A percentile compares a stretch with the other conserved stretches of the same genome.
Conservation (phyloP, 257 asterid genomes). For the Penstemon barbatus region DNA sequence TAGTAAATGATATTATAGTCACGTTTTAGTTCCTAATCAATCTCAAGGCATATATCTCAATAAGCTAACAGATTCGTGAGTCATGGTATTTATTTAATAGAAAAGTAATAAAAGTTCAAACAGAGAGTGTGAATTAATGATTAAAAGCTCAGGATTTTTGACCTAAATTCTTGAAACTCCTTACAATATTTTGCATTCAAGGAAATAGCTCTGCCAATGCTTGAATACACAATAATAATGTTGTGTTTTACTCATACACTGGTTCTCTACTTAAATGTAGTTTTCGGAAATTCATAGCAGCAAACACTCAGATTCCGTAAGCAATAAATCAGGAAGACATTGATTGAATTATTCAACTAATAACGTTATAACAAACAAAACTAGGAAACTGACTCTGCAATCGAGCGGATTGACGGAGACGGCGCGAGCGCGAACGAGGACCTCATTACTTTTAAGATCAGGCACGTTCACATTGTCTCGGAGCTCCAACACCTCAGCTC, state of each 20-base stretch:
- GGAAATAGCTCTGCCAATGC: constrained; percentile 1
- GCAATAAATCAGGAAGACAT: neutral
- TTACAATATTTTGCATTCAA: neutral
- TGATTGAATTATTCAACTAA: too few species aligned
- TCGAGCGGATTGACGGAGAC: constrained; percentile 97
- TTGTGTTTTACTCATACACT: constrained; percentile 1
- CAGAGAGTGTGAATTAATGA: too few species aligned
- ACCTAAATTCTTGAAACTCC: neutral
- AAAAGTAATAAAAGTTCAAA: too few species aligned
- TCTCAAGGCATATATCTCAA: too few species aligned
- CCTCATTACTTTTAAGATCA: constrained; percentile 80
- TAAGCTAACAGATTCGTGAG: too few species aligned
- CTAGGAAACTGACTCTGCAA: constrained; percentile 56
- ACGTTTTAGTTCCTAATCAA: too few species aligned
- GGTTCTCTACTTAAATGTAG: neutral
- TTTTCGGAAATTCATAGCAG: constrained; percentile 5
- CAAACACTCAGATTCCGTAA: constrained; percentile 1
- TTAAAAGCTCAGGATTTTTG: neutral
- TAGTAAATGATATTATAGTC: too few species aligned
- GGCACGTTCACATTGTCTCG: constrained; percentile 73
- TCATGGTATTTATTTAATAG: too few species aligned
- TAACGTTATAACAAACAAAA: neutral
- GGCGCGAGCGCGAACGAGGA: constrained; percentile 93
- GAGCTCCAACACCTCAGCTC: constrained; percentile 79
- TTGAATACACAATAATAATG: neutral